phyloP scores from a whole-genome alignment of 73 alveolate genomes.

The Paraurostyla sp. region DNA sequence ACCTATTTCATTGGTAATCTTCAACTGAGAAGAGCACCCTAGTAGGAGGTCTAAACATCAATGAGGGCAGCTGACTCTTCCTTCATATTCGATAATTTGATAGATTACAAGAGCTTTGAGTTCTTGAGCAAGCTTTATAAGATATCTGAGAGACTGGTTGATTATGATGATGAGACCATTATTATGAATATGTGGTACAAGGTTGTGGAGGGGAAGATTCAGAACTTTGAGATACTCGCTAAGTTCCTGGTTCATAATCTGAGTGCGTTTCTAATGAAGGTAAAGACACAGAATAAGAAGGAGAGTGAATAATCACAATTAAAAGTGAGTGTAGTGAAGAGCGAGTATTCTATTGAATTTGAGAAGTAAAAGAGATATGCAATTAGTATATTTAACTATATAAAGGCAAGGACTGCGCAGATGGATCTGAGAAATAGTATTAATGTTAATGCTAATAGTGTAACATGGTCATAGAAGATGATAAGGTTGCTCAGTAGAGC shows the following conservation, averaged over 20 bases:
- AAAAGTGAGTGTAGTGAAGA: not conserved
- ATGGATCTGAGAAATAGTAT: constrained; percentile 48
- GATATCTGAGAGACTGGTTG: constrained; percentile 57
- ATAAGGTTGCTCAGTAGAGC: constrained; percentile 29
- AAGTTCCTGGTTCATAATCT: constrained; percentile 67
- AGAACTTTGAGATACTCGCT: constrained; percentile 47
- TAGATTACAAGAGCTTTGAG: constrained; percentile 59
- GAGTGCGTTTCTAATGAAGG: constrained; percentile 47
- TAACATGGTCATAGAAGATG: constrained; percentile 36
- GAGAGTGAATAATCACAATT: not conserved
- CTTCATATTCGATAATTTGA: constrained; percentile 49
- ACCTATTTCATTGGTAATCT: constrained; percentile 55
- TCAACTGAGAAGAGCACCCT: constrained; percentile 58
- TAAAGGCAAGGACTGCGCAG: constrained; percentile 40
- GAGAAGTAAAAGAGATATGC: constrained; percentile 61
- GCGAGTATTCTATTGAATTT: constrained; percentile 48
- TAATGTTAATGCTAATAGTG: not conserved
- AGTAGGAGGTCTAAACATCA: constrained; percentile 11
- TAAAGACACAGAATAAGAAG: not conserved
- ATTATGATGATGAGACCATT: constrained; percentile 57
- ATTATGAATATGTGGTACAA: constrained; percentile 65
- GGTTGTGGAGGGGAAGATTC: constrained; percentile 21
- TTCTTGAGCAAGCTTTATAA: constrained; percentile 61
- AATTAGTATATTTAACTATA: constrained; percentile 43
- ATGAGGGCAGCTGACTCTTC: too few relatives aligned